Evolutionary conservation across 2,329 filamentous ascomycete species (phyloP), one percentile per base, ranked within the genome.

Genomic region (Ceratocystis colombiana): DNA sequence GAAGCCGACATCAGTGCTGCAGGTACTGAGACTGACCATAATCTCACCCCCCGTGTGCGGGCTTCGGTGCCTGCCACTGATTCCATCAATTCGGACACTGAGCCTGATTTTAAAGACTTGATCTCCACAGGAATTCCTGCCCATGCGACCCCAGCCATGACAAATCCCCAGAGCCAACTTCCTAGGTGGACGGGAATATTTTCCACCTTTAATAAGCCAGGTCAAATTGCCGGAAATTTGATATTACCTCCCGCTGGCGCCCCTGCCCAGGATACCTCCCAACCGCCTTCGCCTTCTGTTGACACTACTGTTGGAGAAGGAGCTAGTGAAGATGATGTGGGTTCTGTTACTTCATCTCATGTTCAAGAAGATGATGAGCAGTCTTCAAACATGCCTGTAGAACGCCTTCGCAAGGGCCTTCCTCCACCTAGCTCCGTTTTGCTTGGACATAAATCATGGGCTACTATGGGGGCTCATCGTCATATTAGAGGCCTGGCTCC

Each of bases 21-120:
- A 10, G 44, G 37, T 7, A 17, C 45, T 46, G 64, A 65, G 5
- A 7, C 10, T 25, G 65, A 66, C 8, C 33, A 57, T 2, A 25
- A 8, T n/a, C 41, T 48, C 5, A 66, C 65, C 10, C 65, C 65
- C n/a, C 65, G 65, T 28, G 61, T 61, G 12, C 48, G 62, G 17
- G 45, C 62, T 37, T 46, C 65, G 7, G 33, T 61, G 17, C 50
- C 62, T 50, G 44, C n/a, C 30, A 28, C 50, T 5, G 66, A 30
- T n/a, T 66, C 64, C 10, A 46, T 45, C 33, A 61, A 30, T 41
- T 65, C 22, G 7, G 64, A 66, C 44, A n/a, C 62, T 28, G 59
- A 66, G 7, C 61, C 57, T 15, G 37, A 67, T 55, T 25, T 61
- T 53, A 62, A 67, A 22, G 55, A 59, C 22, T 22, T 59, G 0